Percentiles rank a stretch among this genome's conserved stretches.
Conservation (phyloP, 164 flowering plant genomes). For the Santalum album region DNA sequence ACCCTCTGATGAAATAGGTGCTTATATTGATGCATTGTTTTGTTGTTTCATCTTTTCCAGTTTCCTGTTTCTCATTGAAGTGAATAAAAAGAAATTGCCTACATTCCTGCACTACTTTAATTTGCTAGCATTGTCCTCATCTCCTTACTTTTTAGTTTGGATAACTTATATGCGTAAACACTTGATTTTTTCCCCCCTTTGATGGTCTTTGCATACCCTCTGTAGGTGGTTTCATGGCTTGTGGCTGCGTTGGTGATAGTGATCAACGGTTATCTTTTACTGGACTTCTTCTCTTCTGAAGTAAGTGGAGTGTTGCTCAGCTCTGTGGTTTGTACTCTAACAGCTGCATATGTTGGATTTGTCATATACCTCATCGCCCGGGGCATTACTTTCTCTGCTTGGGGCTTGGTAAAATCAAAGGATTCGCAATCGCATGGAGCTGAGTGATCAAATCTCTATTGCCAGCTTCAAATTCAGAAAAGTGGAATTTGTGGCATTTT, state of each 20-base stretch:
- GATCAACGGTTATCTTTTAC: conserved; percentile 58
- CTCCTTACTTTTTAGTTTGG: no score
- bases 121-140: no score
- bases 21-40: no score
- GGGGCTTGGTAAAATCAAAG: conserved; percentile 12
- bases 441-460: conserved; percentile 4
- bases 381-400: conserved; percentile 20
- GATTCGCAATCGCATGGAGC: conserved; percentile 1
- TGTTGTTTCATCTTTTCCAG: no score
- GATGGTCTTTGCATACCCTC: not conserved
- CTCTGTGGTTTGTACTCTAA: conserved; percentile 18
- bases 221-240: conserved; percentile 47
- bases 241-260: conserved; percentile 56
- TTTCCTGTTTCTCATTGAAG: no score
- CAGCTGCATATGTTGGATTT: conserved; percentile 47
- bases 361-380: conserved; percentile 42
- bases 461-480: not conserved
- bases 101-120: no score
- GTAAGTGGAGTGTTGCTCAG: conserved; percentile 28
- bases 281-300: conserved; percentile 50
- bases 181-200: no score
- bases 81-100: no score
- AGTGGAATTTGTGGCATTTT: no score
- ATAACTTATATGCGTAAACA: no score
- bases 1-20: no score